These are phyloP conservation scores for Solanum pennellii DNA, from an alignment of 257 asterid species.

Conservation along the genomic window DNA sequence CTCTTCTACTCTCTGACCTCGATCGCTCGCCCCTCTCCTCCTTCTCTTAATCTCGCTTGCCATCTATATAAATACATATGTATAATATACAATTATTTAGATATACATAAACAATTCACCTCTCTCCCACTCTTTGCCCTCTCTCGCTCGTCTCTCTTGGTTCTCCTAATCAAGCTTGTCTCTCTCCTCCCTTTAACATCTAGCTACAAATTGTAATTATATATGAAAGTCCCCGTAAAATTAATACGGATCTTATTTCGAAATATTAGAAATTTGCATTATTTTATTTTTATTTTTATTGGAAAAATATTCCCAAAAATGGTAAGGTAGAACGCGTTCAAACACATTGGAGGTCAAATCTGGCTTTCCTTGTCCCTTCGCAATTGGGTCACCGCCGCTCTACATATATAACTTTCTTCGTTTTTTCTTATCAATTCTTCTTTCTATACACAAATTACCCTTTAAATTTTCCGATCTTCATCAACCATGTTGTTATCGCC, in stretches of 20 bases:
- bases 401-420: neutral
- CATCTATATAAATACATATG: no score
- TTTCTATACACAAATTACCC: neutral
- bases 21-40: no score
- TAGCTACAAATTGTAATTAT: no score
- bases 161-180: no score
- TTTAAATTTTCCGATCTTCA: neutral
- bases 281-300: no score
- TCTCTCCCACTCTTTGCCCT: no score
- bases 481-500: constrained; percentile 64
- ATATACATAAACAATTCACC: no score
- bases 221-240: no score
- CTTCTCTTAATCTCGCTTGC: no score
- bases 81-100: no score
- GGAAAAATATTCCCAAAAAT: neutral
- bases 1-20: no score
- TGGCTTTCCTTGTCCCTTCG: neutral
- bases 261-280: neutral
- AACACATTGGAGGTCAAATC: neutral
- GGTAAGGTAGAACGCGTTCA: neutral
- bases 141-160: no score
- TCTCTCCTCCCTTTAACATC: accelerated
- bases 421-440: neutral
- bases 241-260: neutral
- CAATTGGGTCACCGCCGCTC: neutral